Percentiles rank a stretch among this genome's conserved stretches.
Evolutionary conservation across 129 eudicot genomes (phyloP).

Genomic region (Solidago caesia): DNA sequence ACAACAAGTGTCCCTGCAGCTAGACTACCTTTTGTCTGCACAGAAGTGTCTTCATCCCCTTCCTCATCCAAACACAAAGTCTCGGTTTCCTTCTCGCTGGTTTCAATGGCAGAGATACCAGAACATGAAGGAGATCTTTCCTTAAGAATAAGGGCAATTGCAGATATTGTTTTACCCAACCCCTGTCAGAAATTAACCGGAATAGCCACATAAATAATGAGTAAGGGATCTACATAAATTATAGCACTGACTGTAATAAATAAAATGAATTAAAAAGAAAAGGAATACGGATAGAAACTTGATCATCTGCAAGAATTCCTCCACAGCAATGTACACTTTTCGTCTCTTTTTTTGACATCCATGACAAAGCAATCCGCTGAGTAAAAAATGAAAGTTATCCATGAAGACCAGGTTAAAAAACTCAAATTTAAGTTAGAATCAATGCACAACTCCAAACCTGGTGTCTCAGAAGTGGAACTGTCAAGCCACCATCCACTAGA

Average conservation of each 20-base stretch:
- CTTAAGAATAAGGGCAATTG: slow-evolving; percentile 85
- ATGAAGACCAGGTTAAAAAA: slow-evolving; percentile 12
- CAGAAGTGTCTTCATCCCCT: slow-evolving; percentile 45
- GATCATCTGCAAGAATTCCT: slow-evolving; percentile 98
- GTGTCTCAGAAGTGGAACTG: slow-evolving; percentile 81
- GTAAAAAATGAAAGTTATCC: slow-evolving; percentile 24
- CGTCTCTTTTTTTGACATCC: slow-evolving; percentile 91
- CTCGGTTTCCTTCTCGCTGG: slow-evolving; percentile 42
- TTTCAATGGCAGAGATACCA: slow-evolving; percentile 20
- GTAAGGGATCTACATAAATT: slow-evolving; percentile 5
- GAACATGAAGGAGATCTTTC: slow-evolving; percentile 67
- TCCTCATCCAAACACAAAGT: slow-evolving; percentile 59
- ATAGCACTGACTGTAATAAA: neutral
- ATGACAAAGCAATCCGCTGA: slow-evolving; percentile 88
- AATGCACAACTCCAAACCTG: slow-evolving; percentile 54
- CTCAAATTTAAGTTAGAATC: slow-evolving; percentile 10
- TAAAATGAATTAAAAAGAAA: neutral
- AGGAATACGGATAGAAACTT: slow-evolving; percentile 46
- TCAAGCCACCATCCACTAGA: slow-evolving; percentile 60
- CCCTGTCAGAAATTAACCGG: slow-evolving; percentile 50
- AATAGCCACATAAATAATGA: slow-evolving; percentile 2
- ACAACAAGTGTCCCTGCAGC: slow-evolving; percentile 93
- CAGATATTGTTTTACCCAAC: slow-evolving; percentile 84
- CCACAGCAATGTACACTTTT: slow-evolving; percentile 66
- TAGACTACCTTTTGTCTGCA: slow-evolving; percentile 49